These are phyloP conservation scores for Hibiscus mutabilis DNA, from an alignment of 345 rosid species.

Conservation along the genomic window DNA sequence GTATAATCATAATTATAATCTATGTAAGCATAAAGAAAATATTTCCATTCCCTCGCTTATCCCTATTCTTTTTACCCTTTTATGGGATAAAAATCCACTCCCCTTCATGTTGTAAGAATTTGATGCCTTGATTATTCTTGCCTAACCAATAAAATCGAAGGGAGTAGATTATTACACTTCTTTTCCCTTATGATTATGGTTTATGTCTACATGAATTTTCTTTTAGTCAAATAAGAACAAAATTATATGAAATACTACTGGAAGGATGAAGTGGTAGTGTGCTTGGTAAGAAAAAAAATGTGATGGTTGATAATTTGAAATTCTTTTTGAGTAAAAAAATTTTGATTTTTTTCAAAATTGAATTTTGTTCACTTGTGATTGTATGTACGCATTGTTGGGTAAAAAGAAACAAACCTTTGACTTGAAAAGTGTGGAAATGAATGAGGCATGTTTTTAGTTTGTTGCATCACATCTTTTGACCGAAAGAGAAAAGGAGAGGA, in stretches of 20 bases:
- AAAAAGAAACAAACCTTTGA: no score
- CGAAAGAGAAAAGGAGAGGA: neutral
- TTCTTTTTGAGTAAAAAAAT: no score
- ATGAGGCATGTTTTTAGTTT: neutral
- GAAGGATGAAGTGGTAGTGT: no score
- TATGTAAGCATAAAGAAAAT: slow-evolving; percentile 8
- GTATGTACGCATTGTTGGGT: no score
- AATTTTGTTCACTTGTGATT: no score
- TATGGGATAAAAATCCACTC: neutral
- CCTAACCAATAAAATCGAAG: slow-evolving; percentile 17
- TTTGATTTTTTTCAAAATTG: no score
- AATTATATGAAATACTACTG: no score
- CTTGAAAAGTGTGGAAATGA: neutral
- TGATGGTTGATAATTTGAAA: no score
- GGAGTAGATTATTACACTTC: neutral
- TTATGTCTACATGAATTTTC: no score
- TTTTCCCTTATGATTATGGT: neutral
- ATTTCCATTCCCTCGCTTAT: neutral
- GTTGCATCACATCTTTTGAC: neutral
- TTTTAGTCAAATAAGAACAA: no score
- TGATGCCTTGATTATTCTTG: neutral
- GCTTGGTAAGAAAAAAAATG: no score
- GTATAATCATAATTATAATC: no score
- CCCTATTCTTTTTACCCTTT: neutral
- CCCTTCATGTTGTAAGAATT: slow-evolving; percentile 21